Evolutionary conservation across 768 basidiomycete species (phyloP), one percentile per base, ranked within the genome.

Genomic region (Suillus occidentalis): DNA sequence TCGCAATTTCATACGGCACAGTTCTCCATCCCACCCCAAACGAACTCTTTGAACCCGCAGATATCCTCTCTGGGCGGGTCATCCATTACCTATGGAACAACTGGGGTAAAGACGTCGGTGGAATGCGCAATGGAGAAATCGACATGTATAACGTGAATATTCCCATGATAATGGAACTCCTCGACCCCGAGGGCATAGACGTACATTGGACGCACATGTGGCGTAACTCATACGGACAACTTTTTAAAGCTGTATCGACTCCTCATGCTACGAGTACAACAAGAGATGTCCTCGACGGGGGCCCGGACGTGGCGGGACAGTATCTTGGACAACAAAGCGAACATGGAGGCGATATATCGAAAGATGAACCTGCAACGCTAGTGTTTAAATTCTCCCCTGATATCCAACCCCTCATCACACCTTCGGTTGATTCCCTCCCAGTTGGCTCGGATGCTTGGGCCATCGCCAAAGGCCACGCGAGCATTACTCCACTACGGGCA

Each of bases 101-200:
- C 73, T 97, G 95, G 95, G 95, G 92, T 12, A 75, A 78, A 63
- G 92, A 94, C 71, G 77, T 81, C 3, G 79, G 74, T 34, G 88
- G 87, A 22, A 71, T 86, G 52, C 82, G 86, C 43, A 75, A 82
- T 61, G 84, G 85, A 56, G 88, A 91, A 72, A 86, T 95, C 39
- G 92, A 93, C 73, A 79, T 95, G 28, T 95, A 95, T 78, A 94
- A 81, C 72, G 78, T 98, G 70, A 98, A 98, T 76, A 85, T 98
- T 55, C 95, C 95, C 28, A 81, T 97, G 74, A 83, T 95, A 59
- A 84, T 87, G 61, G 83, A 79, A 34, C 83, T 92, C 36, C 76
- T 91, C 55, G 77, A 81, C 47, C 82, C 85, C 39, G 82, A 83
- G 60, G 87, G 87, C 9, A 75, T 94, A 62, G 85, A 85, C 67